Base-by-base conservation (phyloP, 148 eudicot species). In the Persicaria maculosa region DNA sequence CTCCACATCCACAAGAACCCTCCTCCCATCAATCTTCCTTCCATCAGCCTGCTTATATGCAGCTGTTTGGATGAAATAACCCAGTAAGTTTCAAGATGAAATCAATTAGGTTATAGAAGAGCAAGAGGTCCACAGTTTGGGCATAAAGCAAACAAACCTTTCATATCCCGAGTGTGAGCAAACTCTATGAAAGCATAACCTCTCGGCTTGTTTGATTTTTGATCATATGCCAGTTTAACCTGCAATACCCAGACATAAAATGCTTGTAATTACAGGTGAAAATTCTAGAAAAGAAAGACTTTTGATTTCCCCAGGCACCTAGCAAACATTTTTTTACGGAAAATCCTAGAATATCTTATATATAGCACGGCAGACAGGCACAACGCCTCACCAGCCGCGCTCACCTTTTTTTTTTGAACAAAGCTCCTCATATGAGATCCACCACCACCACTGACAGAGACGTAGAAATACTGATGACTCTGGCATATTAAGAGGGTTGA, bases 31-130 rank as follows among this genome's bases (percentile, higher is more conserved):
- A 78, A 95, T 84, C 81, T 95, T 95, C 79, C 82, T 92, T 71
- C 99, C 99, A 84, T 95, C 99, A 62, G 92, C 99, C 86, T 96
- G 99, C 81, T 95, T 96, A 79, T 96, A 96, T 1, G 99, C 99
- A 89, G 93, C 99, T 96, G 89, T 40, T 40, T 31, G 68, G 61
- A 80, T 43, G 53, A 8, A 76, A 16, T 67, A 74, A 36, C n/a
- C 31, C 71, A 68, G 9, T 46, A 74, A 74, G 74, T 10, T 71
- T 46, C 50, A 17, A 19, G 46, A 31, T 15, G 17, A 43, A 43
- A 40, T 15, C 46, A 40, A 36, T 40, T 65, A 65, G 9, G 70
- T 40, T 40, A 43, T n/a, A 31, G 46, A 36, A 57, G n/a, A 12
- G 5, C 43, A 65, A 65, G 31, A 1, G 65, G 6, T 62, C 8